Evolutionary conservation across 2,329 filamentous ascomycete genomes (phyloP).

Genomic region (Fusarium sp.): DNA sequence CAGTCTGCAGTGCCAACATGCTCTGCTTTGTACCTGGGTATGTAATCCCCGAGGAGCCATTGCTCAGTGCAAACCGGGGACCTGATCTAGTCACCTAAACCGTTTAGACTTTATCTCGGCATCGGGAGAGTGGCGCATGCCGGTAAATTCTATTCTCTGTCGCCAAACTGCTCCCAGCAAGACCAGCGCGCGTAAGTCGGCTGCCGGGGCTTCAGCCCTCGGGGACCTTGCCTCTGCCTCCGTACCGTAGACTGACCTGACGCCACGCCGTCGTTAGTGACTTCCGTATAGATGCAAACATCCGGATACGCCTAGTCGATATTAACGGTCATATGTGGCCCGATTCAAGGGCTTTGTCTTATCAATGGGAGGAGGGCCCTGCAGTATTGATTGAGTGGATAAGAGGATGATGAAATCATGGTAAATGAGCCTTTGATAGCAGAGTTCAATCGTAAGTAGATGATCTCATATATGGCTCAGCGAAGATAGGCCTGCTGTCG

Average conservation of each 20-base stretch:
- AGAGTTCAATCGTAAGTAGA: not conserved
- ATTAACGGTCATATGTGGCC: not conserved
- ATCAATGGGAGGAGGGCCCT: not conserved
- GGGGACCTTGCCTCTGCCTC: not conserved
- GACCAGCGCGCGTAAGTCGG: not conserved
- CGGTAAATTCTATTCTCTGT: not conserved
- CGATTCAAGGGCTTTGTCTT: not conserved
- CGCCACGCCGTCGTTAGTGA: not conserved
- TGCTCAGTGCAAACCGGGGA: not conserved
- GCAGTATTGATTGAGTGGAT: not conserved
- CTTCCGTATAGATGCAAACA: not conserved
- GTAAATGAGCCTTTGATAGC: fast-evolving
- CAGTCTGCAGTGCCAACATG: not conserved
- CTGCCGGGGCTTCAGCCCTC: not conserved
- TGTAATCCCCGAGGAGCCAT: fast-evolving
- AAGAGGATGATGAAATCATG: not conserved
- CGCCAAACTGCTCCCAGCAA: not conserved
- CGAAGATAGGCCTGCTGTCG: not conserved
- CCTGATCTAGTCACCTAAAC: not conserved
- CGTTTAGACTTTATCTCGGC: not conserved
- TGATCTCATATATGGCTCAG: not conserved
- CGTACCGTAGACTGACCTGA: not conserved
- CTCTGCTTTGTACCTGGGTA: not conserved
- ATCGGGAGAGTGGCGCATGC: not conserved
- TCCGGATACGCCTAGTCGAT: no score